Evolutionary conservation across 2,329 filamentous ascomycete genomes (phyloP).

Genomic region (Neofusicoccum kwambonambiense): DNA sequence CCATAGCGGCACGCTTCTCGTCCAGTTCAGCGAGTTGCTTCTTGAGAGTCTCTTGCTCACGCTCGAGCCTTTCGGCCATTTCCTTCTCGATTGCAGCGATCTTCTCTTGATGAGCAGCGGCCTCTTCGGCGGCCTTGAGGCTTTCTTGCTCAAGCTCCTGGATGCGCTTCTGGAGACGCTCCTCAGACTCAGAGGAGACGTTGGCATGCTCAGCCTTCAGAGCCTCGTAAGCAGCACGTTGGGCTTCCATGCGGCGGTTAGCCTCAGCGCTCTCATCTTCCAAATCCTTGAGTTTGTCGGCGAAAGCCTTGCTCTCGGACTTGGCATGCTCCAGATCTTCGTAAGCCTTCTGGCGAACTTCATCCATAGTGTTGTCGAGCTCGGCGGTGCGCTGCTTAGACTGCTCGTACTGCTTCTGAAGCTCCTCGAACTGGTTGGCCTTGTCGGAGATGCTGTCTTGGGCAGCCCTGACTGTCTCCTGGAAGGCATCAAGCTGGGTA

Average conservation of each 20-base stretch:
- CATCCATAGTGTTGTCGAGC: constrained; percentile 3
- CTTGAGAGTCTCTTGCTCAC: constrained; percentile 6
- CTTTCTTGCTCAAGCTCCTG: constrained; percentile 14
- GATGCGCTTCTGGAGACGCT: constrained; percentile 3
- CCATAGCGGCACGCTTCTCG: constrained; percentile 3
- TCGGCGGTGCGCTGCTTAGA: constrained; percentile 6
- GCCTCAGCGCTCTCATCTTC: constrained; percentile 14
- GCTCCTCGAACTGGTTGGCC: constrained; percentile 5
- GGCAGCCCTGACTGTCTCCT: constrained; percentile 8
- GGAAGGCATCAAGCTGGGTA: constrained; percentile 8
- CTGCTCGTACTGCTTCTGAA: constrained; percentile 13
- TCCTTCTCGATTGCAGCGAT: constrained; percentile 8
- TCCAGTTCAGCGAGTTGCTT: neutral
- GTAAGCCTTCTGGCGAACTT: constrained; percentile 2
- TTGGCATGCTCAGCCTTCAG: constrained; percentile 1
- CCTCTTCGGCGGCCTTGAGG: constrained; percentile 1
- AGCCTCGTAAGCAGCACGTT: constrained; percentile 14
- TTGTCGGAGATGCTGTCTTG: constrained; percentile 8
- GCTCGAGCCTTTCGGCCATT: constrained; percentile 1
- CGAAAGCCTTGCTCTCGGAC: constrained; percentile 13
- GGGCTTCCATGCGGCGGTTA: constrained; percentile 5
- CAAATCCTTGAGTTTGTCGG: constrained; percentile 8
- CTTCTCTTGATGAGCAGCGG: constrained; percentile 8
- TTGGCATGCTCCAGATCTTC: constrained; percentile 15
- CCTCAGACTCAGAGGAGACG: constrained; percentile 2